Percentiles rank a stretch among this genome's conserved stretches.
phyloP scores from a whole-genome alignment of 2,329 filamentous ascomycete genomes.

The Huntiella bhutanensis region DNA sequence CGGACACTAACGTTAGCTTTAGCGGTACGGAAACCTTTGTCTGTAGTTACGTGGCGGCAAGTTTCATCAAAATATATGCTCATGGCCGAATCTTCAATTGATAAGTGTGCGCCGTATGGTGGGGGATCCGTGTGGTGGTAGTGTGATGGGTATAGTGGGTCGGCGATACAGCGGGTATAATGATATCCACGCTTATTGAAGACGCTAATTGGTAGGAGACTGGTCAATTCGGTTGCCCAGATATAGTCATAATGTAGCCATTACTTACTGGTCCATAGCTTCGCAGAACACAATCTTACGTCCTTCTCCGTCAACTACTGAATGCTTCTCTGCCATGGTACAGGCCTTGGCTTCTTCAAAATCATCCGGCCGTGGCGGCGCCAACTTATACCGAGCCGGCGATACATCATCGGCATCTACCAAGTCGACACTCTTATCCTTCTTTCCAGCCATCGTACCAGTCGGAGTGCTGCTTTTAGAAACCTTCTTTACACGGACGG shows the following conservation, averaged over 20 bases:
- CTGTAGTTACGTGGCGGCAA: conserved; percentile 63
- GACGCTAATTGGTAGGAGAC: conserved; percentile 24
- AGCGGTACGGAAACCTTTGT: conserved; percentile 83
- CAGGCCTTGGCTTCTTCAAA: conserved; percentile 41
- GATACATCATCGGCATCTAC: conserved; percentile 25
- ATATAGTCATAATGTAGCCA: not conserved
- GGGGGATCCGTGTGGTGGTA: conserved; percentile 77
- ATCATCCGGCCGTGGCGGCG: conserved; percentile 41
- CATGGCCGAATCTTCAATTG: conserved; percentile 77
- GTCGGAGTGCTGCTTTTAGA: conserved; percentile 33
- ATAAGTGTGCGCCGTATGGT: conserved; percentile 69
- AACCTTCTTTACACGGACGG: conserved; percentile 41
- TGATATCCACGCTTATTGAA: conserved; percentile 58
- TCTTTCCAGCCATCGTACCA: conserved; percentile 26
- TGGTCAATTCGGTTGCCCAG: not conserved
- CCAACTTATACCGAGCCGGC: conserved; percentile 42
- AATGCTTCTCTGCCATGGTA: conserved; percentile 36
- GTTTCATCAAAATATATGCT: conserved; percentile 66
- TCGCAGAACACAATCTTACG: conserved; percentile 39
- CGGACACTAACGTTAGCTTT: conserved; percentile 78
- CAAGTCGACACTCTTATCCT: conserved; percentile 20
- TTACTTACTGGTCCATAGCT: conserved; percentile 42
- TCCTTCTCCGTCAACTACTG: conserved; percentile 29
- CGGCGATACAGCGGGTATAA: conserved; percentile 79
- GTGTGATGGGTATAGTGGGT: conserved; percentile 71